Conservation (phyloP, 2,329 filamentous ascomycete species). For the Talaromyces pinophilus region DNA sequence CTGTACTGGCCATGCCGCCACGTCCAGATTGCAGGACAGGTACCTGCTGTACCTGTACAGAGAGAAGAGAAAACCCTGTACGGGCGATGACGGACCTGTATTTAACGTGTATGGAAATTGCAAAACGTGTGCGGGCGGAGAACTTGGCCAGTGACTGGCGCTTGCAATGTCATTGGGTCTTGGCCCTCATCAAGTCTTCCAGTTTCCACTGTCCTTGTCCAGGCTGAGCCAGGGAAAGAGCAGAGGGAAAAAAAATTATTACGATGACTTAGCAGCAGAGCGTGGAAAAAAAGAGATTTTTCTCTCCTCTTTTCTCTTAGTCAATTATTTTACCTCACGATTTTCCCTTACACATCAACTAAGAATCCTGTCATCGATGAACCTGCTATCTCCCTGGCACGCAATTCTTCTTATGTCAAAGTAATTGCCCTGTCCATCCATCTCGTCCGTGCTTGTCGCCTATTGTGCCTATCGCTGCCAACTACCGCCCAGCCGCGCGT, state of each 20-base stretch:
- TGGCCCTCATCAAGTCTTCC: conserved; percentile 9
- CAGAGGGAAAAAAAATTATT: conserved; percentile 15
- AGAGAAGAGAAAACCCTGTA: background rate
- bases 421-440: conserved; percentile 25
- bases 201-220: conserved; percentile 14
- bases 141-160: conserved; percentile 10
- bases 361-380: conserved; percentile 1
- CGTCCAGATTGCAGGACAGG: background rate
- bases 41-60: background rate
- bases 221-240: conserved; percentile 14
- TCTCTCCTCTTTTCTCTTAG: conserved; percentile 33
- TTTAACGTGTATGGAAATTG: background rate
- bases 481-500: conserved; percentile 44
- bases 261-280: conserved; percentile 8
- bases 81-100: background rate
- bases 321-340: conserved; percentile 46
- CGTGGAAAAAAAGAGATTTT: background rate
- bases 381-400: conserved; percentile 25
- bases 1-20: background rate
- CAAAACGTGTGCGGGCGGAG: conserved; percentile 16
- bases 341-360: conserved; percentile 25
- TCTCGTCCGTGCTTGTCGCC: conserved; percentile 31
- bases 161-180: conserved; percentile 17
- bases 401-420: conserved; percentile 46
- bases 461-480: conserved; percentile 35